Base-by-base conservation (phyloP, 192 early-diverging fungal genomes). In the Backusella luteola region DNA sequence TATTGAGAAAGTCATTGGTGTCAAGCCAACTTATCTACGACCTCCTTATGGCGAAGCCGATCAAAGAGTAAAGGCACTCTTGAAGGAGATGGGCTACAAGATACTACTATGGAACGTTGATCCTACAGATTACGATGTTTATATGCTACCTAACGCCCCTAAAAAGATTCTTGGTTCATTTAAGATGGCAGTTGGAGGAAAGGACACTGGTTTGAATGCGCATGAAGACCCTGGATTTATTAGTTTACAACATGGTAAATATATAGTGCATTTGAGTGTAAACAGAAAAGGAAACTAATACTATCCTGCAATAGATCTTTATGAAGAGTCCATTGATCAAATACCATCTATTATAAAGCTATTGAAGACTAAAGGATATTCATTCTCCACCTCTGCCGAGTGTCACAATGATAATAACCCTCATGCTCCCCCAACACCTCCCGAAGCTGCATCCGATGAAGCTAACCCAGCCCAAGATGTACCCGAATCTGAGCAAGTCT, bases 11-110 rank as follows among this genome's bases (percentile, higher is more conserved):
- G 38, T 85, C 21, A 87, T 85, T 67, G 88, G 88, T 38, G 80
- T 90, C 44, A 80, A 79, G 35, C 88, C 89, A 46, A 79, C 69
- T 1, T 91, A 90, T 79, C 85, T 91, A 70, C 83, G 91, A 56
- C 88, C 90, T 41, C 90, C 90, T 0, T 89, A 81, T 76, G 87
- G 87, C 44, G 73, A 78, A 68, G 87, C 87, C 8, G 91, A 92
- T 73, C 86, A 88, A 32, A 83, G 91, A 66, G 87, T 91, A 63
- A 83, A 88, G 19, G 80, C 73, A 42, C 79, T 92, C 7, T 71
- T 82, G 6, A 76, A 76, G 5, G 44, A 74, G 14, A 83, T 83
- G 82, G 82, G 79, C 1, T 84, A 80, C 46, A 77, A 75, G 19
- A 46, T 77, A 11, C 63, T 84, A 44, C 63, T 84, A 32, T 84